Conservation (phyloP, 257 asterid genomes). For the Plantago major region DNA sequence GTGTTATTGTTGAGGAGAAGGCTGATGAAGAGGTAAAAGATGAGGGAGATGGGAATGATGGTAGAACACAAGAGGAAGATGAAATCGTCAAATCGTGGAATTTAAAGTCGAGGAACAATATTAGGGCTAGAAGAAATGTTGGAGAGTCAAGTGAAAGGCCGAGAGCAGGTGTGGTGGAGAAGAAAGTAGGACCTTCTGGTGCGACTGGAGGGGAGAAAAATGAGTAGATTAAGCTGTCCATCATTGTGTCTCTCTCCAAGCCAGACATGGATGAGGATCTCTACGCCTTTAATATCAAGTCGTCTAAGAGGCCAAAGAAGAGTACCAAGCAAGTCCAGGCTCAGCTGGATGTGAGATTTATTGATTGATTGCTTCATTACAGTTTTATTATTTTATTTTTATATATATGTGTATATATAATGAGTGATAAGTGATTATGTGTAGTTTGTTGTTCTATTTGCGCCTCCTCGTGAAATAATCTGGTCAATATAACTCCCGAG, state of each 20-base stretch:
- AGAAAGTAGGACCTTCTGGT: not conserved
- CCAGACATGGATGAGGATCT: conserved; percentile 76
- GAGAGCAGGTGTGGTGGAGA: conserved; percentile 3
- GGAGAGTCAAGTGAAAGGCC: conserved; percentile 14
- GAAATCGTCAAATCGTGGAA: no score
- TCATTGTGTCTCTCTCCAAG: conserved; percentile 39
- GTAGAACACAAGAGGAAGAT: no score
- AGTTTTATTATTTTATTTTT: not conserved
- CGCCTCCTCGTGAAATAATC: conserved; percentile 53
- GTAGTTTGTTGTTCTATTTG: conserved; percentile 20
- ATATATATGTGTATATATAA: not conserved
- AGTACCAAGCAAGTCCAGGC: conserved; percentile 52
- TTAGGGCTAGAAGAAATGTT: not conserved
- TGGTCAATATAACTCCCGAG: conserved; percentile 51
- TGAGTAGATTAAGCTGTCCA: conserved; percentile 42
- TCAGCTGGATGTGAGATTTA: conserved; percentile 51
- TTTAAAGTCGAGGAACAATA: conserved; percentile 15
- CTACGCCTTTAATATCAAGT: conserved; percentile 56
- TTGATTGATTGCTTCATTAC: conserved; percentile 4
- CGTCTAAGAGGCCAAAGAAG: conserved; percentile 72
- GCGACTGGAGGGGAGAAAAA: conserved; percentile 30
- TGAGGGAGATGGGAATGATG: no score
- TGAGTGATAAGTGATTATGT: no score
- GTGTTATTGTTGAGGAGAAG: no score
- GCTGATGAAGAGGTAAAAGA: no score